These are phyloP conservation scores for Aspergillus sojae DNA, from an alignment of 2,329 filamentous ascomycete genomes.

Conservation along the genomic window DNA sequence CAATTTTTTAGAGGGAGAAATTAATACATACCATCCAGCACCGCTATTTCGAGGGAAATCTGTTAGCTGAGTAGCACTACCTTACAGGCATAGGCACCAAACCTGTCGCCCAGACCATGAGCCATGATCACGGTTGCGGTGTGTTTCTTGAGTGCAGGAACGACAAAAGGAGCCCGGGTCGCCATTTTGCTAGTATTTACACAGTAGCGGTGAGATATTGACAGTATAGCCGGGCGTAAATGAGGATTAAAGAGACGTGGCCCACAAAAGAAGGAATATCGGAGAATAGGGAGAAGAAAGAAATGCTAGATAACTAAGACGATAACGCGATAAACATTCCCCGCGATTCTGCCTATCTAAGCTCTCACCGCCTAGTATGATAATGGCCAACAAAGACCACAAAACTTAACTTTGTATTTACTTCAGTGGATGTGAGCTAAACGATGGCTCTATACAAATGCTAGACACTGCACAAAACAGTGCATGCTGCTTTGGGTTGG, in stretches of 20 bases:
- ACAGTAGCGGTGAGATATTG: not conserved
- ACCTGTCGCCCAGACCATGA: conserved; percentile 91
- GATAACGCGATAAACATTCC: not conserved
- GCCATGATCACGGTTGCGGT: conserved; percentile 94
- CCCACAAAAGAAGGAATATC: not conserved
- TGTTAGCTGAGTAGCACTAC: not conserved
- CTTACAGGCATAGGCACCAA: conserved; percentile 26
- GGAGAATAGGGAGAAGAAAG: not conserved
- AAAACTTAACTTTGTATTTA: not conserved
- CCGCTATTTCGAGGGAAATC: conserved; percentile 40
- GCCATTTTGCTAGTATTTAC: conserved; percentile 40
- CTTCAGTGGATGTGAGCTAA: not conserved
- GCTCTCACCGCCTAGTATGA: not conserved
- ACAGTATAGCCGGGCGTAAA: not conserved
- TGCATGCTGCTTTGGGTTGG: not conserved
- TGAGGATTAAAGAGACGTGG: not conserved
- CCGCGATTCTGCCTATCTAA: not conserved
- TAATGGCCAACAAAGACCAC: not conserved
- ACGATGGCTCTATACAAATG: not conserved
- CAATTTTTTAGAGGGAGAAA: not conserved
- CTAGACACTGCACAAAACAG: not conserved
- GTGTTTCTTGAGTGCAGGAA: conserved; percentile 79
- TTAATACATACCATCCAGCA: conserved; percentile 46
- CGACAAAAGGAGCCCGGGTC: conserved; percentile 62
- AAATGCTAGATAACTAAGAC: not conserved